phyloP scores from a whole-genome alignment of 768 basidiomycete genomes.

The Phlebiopsis flavidoalba region DNA sequence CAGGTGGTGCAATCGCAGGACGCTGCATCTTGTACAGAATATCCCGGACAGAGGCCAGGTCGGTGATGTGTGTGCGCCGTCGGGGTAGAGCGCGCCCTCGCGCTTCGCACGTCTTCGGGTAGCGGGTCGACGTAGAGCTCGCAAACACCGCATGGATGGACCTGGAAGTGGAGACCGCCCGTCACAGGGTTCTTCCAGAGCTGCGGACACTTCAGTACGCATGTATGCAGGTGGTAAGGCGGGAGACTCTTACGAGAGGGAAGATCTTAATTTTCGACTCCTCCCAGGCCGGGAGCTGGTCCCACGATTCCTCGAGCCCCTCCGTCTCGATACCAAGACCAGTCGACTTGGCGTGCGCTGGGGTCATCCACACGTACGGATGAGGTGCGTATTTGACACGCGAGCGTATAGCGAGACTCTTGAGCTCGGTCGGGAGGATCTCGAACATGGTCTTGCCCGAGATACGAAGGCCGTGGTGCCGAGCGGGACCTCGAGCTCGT shows the following conservation, averaged over 20 bases:
- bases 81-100: constrained; percentile 72
- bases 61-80: constrained; percentile 68
- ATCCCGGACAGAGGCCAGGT: constrained; percentile 66
- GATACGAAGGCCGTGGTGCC: constrained; percentile 79
- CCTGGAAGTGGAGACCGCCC: constrained; percentile 78
- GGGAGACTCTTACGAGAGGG: constrained; percentile 45
- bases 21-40: constrained; percentile 84
- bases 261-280: constrained; percentile 68
- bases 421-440: constrained; percentile 60
- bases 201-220: constrained; percentile 29
- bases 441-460: constrained; percentile 84
- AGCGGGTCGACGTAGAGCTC: constrained; percentile 73
- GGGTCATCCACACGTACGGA: constrained; percentile 89
- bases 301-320: constrained; percentile 58
- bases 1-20: constrained; percentile 79
- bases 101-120: constrained; percentile 48
- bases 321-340: constrained; percentile 83
- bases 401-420: constrained; percentile 75
- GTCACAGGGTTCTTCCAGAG: constrained; percentile 93
- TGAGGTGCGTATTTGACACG: constrained; percentile 79
- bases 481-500: constrained; percentile 75
- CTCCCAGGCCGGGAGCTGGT: constrained; percentile 79
- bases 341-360: constrained; percentile 65
- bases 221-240: neutral
- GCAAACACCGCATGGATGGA: constrained; percentile 74